A percentile compares a stretch with the other conserved stretches of the same genome.
Conservation (phyloP, 2,329 filamentous ascomycete genomes). For the Ascochyta clinopodiicola region DNA sequence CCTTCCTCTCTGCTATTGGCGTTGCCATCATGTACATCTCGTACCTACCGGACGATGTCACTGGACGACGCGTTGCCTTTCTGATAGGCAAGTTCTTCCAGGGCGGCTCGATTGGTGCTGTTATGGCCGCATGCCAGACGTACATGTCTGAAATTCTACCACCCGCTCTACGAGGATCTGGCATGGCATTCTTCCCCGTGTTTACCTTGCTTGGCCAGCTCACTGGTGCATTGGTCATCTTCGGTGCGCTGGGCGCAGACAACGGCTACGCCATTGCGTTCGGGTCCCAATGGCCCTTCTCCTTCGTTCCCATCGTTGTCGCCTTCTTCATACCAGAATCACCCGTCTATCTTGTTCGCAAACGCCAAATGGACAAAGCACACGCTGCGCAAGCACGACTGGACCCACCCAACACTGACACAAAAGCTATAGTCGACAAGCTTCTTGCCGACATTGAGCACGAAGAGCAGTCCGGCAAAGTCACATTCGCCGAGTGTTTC, state of each 20-base stretch:
- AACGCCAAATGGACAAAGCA: conserved; percentile 49
- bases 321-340: conserved; percentile 59
- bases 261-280: conserved; percentile 53
- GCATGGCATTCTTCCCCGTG: conserved; percentile 58
- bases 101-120: conserved; percentile 54
- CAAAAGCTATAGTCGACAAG: conserved; percentile 39
- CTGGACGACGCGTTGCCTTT: conserved; percentile 45
- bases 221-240: conserved; percentile 52
- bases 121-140: conserved; percentile 50
- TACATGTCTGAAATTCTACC: conserved; percentile 61
- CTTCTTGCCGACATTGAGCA: conserved; percentile 33
- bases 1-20: conserved; percentile 36
- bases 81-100: conserved; percentile 56
- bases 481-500: conserved; percentile 47
- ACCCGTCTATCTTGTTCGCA: conserved; percentile 58
- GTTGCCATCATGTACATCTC: conserved; percentile 41
- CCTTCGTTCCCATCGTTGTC: conserved; percentile 52
- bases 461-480: conserved; percentile 28
- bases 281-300: conserved; percentile 55
- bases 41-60: conserved; percentile 31
- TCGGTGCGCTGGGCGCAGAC: conserved; percentile 34
- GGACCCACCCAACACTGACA: conserved; percentile 49
- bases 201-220: conserved; percentile 59
- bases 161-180: conserved; percentile 54
- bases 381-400: conserved; percentile 59